These are phyloP conservation scores for Lactarius evosmus DNA, from an alignment of 768 basidiomycete species.

Conservation along the genomic window DNA sequence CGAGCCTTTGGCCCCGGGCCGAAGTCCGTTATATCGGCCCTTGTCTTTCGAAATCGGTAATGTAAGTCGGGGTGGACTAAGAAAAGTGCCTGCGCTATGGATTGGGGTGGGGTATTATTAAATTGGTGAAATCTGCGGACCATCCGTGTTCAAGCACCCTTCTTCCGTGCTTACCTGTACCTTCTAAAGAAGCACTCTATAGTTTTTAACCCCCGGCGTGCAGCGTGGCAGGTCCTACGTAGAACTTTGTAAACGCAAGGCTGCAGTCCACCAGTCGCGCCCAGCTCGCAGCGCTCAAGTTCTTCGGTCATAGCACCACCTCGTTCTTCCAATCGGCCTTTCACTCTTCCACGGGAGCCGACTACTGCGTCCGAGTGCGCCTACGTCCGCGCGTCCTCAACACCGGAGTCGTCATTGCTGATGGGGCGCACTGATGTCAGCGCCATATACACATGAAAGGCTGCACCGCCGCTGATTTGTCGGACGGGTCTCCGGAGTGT, in stretches of 20 bases:
- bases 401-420: neutral
- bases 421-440: neutral
- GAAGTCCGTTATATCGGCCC: neutral
- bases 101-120: too few relatives aligned
- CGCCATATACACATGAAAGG: neutral
- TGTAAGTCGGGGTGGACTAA: too few relatives aligned
- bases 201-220: too few relatives aligned
- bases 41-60: too few relatives aligned
- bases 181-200: too few relatives aligned
- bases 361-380: neutral
- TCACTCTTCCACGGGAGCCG: neutral
- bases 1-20: too few relatives aligned
- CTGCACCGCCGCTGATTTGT: neutral
- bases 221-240: neutral
- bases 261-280: neutral
- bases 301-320: neutral
- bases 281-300: neutral
- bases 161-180: too few relatives aligned
- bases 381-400: neutral
- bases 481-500: neutral
- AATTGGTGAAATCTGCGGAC: too few relatives aligned
- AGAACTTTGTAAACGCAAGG: neutral
- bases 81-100: too few relatives aligned
- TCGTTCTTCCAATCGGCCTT: neutral
- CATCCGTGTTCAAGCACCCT: too few relatives aligned